These are phyloP conservation scores for Asterella californica DNA, from an alignment of 225 moss, liverwort and hornwort species.

Conservation along the genomic window DNA sequence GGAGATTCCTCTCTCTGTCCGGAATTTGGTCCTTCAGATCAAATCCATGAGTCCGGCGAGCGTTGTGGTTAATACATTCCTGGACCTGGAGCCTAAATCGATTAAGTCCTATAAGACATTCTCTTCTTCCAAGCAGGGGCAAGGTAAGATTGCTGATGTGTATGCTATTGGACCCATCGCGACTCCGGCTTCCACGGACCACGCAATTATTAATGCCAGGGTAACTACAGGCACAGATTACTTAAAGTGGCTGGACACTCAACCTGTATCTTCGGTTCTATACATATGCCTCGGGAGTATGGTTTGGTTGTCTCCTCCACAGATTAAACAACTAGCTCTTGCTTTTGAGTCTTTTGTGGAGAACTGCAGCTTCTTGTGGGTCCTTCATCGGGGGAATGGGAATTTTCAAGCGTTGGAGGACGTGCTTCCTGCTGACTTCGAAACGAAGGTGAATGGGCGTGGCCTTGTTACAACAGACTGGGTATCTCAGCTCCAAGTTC, in stretches of 20 bases:
- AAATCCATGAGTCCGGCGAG: neutral
- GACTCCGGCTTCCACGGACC: neutral
- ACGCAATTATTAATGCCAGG: neutral
- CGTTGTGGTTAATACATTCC: slow-evolving; percentile 1
- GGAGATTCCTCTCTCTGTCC: neutral
- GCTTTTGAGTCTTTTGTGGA: slow-evolving; percentile 12
- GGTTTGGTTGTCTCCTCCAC: neutral
- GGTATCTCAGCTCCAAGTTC: slow-evolving; percentile 25
- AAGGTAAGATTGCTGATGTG: neutral
- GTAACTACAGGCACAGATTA: neutral
- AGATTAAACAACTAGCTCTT: slow-evolving; percentile 9
- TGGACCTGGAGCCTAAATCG: neutral
- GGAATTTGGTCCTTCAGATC: neutral
- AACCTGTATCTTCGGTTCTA: slow-evolving; percentile 6
- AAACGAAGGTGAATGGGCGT: neutral
- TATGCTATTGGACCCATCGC: neutral
- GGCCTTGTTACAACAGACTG: slow-evolving; percentile 9
- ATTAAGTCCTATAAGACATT: neutral
- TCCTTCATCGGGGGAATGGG: neutral
- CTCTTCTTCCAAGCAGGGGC: neutral
- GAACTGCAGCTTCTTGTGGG: slow-evolving; percentile 25
- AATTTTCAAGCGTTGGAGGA: slow-evolving; percentile 1
- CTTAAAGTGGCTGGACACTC: neutral
- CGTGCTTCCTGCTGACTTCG: slow-evolving; percentile 17
- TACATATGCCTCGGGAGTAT: slow-evolving; percentile 23